These are phyloP conservation scores for Umbelopsis sp. DNA, from an alignment of 192 early-diverging fungal species.

Conservation along the genomic window DNA sequence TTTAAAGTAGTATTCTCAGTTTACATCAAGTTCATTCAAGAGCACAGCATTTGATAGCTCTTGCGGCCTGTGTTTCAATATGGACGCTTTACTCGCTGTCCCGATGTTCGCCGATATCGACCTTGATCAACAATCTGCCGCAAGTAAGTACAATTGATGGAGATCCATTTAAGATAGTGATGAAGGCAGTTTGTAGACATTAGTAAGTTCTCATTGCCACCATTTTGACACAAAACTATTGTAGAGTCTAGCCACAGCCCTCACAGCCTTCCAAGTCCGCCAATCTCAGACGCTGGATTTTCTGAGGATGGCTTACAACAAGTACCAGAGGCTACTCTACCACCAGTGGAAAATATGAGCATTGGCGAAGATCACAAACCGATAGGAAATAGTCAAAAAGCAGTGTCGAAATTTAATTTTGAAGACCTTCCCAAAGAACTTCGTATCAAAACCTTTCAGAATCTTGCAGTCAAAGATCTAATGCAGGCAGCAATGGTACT, in stretches of 20 bases:
- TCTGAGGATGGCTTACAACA: background rate
- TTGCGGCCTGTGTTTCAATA: conserved; percentile 10
- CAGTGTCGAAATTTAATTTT: background rate
- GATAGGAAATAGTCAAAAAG: background rate
- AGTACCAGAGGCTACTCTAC: background rate
- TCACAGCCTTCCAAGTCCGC: conserved; percentile 16
- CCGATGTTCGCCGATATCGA: conserved; percentile 20
- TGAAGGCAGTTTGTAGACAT: background rate
- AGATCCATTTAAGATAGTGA: background rate
- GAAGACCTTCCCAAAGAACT: conserved; percentile 35
- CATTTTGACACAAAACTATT: background rate
- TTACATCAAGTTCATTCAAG: background rate
- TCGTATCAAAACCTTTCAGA: conserved; percentile 30
- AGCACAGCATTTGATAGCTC: conserved; percentile 15
- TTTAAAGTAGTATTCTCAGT: too few relatives aligned
- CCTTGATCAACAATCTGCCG: background rate
- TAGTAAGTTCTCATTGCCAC: background rate
- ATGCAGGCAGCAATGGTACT: conserved; percentile 36
- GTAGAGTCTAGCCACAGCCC: background rate
- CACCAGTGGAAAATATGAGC: too few relatives aligned
- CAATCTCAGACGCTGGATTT: conserved; percentile 9
- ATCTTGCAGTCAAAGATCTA: conserved; percentile 27
- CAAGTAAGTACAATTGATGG: conserved; percentile 1
- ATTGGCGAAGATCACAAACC: background rate
- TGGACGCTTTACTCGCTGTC: conserved; percentile 12